Evolutionary conservation across 495 filamentous ascomycete species (phyloP).

Genomic region (Hypoxylon fuscum): DNA sequence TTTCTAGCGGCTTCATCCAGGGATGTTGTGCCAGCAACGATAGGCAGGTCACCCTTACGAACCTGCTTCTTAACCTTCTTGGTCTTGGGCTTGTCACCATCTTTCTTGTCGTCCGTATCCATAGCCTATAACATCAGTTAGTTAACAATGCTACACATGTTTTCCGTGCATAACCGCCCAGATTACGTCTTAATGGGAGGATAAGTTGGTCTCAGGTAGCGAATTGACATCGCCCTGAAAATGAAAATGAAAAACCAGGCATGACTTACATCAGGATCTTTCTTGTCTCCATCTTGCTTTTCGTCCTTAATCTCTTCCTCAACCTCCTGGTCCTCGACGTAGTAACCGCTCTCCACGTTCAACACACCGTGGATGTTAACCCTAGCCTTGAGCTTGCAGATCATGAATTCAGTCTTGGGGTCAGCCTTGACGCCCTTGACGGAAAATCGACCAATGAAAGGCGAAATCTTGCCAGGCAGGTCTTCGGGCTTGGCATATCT

Average conservation of each 20-base stretch:
- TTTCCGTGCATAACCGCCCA: background rate
- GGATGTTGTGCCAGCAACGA: constrained; percentile 81
- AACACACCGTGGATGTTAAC: constrained; percentile 96
- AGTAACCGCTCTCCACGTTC: constrained; percentile 97
- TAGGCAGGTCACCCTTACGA: constrained; percentile 94
- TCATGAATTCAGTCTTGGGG: constrained; percentile 93
- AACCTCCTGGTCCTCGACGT: constrained; percentile 96
- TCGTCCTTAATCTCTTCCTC: constrained; percentile 87
- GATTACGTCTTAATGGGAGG: background rate
- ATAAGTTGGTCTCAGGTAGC: no score
- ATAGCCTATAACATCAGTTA: constrained; percentile 71
- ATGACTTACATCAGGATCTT: constrained; percentile 79
- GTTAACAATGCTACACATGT: background rate
- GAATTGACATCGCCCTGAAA: no score
- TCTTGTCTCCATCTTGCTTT: constrained; percentile 68
- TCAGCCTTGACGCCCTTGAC: constrained; percentile 90
- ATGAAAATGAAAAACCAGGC: no score
- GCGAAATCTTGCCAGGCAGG: constrained; percentile 90
- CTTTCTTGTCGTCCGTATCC: constrained; percentile 83
- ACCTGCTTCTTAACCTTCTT: constrained; percentile 99
- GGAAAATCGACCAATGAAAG: constrained; percentile 96
- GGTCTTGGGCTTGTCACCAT: constrained; percentile 86
- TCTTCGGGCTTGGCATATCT: constrained; percentile 86
- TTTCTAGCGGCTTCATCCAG: constrained; percentile 75
- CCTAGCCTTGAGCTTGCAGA: constrained; percentile 99